Percentiles rank a stretch among this genome's conserved stretches.
These are phyloP conservation scores for Fusarium nematophilum DNA, from an alignment of 2,329 filamentous ascomycete genomes.

Conservation along the genomic window DNA sequence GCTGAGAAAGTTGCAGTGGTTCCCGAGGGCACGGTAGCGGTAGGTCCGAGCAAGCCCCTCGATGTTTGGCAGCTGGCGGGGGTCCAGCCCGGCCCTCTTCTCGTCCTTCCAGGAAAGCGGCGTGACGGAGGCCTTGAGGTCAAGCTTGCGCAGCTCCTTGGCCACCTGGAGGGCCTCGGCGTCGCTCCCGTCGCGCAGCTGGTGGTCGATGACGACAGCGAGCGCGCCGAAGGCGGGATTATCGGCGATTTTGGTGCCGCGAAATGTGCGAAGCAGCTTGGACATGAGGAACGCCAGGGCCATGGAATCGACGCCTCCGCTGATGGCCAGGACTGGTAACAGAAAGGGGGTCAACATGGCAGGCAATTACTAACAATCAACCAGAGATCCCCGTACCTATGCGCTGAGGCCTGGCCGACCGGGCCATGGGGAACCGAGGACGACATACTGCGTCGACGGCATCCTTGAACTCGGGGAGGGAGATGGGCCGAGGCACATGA, in stretches of 20 bases:
- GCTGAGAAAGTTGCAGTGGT: conserved; percentile 61
- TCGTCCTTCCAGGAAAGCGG: conserved; percentile 60
- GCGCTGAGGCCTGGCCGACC: conserved; percentile 48
- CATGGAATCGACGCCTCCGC: conserved; percentile 98
- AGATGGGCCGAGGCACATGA: conserved; percentile 52
- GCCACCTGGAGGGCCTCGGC: conserved; percentile 64
- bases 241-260: conserved; percentile 56
- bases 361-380: background rate
- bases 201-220: conserved; percentile 68
- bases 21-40: conserved; percentile 79
- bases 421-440: conserved; percentile 60
- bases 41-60: conserved; percentile 80
- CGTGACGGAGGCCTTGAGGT: conserved; percentile 44
- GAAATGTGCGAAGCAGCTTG: conserved; percentile 51
- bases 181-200: conserved; percentile 62
- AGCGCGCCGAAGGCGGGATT: conserved; percentile 56
- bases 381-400: conserved; percentile 54
- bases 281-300: conserved; percentile 83
- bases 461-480: conserved; percentile 54
- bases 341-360: background rate
- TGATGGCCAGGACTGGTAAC: conserved; percentile 77
- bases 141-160: conserved; percentile 52
- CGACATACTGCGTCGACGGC: conserved; percentile 62
- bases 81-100: conserved; percentile 45
- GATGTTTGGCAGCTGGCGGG: conserved; percentile 67